Evolutionary conservation across 805 yeast species (phyloP), one percentile per base, ranked within the genome.

Genomic region (Starmerella bacillaris): DNA sequence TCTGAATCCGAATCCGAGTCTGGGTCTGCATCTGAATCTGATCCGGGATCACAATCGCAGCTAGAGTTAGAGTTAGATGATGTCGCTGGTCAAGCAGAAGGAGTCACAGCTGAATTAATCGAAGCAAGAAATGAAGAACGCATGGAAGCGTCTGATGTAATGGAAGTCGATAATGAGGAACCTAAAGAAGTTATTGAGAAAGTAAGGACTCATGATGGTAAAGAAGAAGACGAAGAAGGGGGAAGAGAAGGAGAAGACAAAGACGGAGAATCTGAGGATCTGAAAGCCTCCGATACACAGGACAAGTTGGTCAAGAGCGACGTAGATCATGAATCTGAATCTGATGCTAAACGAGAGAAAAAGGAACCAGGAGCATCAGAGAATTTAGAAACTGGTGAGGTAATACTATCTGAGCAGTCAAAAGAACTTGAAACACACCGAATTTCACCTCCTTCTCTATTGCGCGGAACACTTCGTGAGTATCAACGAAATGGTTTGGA

Each of bases 401-500:
- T 26, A 36, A 37, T 5, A 51, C 47, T 30, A 22, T n/a, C 26
- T 22, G 26, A 22, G n/a, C 42, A 34, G n/a, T 24, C 16, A 6
- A 34, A 18, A 4, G 30, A 27, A 14, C n/a, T 30, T 35, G 34
- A 21, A 12, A 17, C 29, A 18, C 44, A 48, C 31, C 41, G 42
- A 6, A 50, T 83, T 5, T 82, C 89, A 0, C 50, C 69, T 3
- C 96, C 96, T 0, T 63, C 72, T 11, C 41, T 64, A 7, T 59
- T 89, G 18, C 66, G 83, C 41, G 99, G 96, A 19, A 70, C 72
- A 0, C 60, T 89, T 35, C 72, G 99, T 53, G 79, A 72, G 6
- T 89, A 89, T 49, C 99, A 89, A 54, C 86, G 83, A 38, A 93
- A 82, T 55, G 99, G 99, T 40, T 64, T 89, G 26, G 92, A 89